Base-by-base conservation (phyloP, 768 basidiomycete genomes). In the Tulasnella sp. region DNA sequence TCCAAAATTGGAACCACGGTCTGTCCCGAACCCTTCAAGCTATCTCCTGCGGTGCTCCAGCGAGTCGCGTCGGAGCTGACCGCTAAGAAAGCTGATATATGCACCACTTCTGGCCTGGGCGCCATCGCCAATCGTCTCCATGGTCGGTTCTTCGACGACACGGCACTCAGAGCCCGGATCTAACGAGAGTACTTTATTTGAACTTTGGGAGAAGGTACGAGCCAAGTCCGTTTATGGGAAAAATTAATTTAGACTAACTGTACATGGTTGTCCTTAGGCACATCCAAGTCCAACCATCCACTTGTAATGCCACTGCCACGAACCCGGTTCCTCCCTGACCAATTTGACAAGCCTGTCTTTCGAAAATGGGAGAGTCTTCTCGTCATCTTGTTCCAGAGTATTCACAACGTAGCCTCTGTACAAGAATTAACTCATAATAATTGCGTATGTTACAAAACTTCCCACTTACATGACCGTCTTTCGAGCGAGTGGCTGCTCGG, bases 391-490 rank as follows among this genome's bases (percentile, higher is more conserved):
- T 57, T 75, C 55, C 16, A 75, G 32, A 29, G 74, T 42, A 2
- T 5, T 39, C 16, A 75, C 51, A 29, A 75, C n/a, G n/a, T 75
- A 75, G 37, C 44, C 44, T 57, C 74, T 61, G 57, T 57, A 55
- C 55, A 15, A 37, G 15, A 42, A 35, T 37, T 26, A 74, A 2
- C 39, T 37, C 32, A 13, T 9, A 39, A 74, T 44, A 51, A 37
- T 55, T 4, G 40, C 40, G 11, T 16, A 26, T 32, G n/a, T 9
- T 5, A 40, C 29, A 74, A 13, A 23, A 16, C 40, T 15, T 23
- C 13, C 15, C 7, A 26, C 74, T 75, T 37, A 75, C 74, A 75
- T 75, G 74, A 75, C 48, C 26, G 74, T 75, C 11, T 40, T 46
- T 29, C 46, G 46, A 35, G 18, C 51, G 29, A 75, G 74, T 3